Evolutionary conservation across 129 eudicot species (phyloP).

Genomic region (Pseudognaphalium luteoalbum): DNA sequence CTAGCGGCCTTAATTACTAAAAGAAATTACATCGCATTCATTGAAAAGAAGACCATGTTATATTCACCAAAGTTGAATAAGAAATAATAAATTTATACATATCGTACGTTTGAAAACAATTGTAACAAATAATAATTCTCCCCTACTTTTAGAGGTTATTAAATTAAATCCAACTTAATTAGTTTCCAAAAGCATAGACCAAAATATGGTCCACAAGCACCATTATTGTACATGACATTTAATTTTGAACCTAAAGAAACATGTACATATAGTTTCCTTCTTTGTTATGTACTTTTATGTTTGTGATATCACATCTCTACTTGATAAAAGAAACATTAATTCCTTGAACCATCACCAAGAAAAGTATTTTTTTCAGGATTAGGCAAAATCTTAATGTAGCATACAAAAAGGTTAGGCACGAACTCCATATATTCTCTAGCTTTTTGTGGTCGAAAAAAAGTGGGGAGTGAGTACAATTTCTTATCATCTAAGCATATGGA

Average conservation of each 20-base stretch:
- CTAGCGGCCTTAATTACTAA: not conserved
- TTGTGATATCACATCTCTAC: not conserved
- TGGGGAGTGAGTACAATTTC: too few species aligned
- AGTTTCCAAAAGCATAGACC: slow-evolving; percentile 8
- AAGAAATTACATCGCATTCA: not conserved
- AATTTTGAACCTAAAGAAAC: not conserved
- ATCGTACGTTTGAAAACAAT: not conserved
- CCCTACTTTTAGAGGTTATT: slow-evolving; percentile 18
- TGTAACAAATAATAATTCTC: not conserved
- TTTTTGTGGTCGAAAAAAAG: too few species aligned
- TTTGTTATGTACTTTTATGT: not conserved
- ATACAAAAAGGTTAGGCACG: too few species aligned
- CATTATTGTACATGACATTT: not conserved
- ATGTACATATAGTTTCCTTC: not conserved
- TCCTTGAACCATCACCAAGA: too few species aligned
- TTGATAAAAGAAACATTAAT: too few species aligned
- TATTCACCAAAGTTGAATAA: not conserved
- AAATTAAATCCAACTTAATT: slow-evolving; percentile 3
- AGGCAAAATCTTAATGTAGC: too few species aligned
- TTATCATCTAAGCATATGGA: too few species aligned
- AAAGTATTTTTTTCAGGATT: too few species aligned
- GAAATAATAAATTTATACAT: not conserved
- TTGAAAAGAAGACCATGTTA: not conserved
- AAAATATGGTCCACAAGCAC: slow-evolving; percentile 11
- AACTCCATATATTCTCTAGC: too few species aligned